Percentiles rank a stretch among this genome's conserved stretches.
These are phyloP conservation scores for Williopsis jadinii DNA, from an alignment of 1,139 yeast species.

Conservation along the genomic window DNA sequence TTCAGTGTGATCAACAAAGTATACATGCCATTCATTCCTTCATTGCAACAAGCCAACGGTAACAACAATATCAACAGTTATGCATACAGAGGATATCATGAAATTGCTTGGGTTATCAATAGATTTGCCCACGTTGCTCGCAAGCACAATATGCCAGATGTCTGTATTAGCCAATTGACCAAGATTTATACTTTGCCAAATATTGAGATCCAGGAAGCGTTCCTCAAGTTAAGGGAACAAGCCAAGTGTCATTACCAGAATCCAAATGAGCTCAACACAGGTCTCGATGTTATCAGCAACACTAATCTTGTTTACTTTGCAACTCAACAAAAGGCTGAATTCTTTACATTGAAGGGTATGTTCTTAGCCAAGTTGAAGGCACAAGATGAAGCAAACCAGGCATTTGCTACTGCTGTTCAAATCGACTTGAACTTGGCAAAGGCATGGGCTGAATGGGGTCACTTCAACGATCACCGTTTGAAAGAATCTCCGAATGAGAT, in stretches of 20 bases:
- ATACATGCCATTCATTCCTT: slow-evolving; percentile 87
- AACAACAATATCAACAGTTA: slow-evolving; percentile 76
- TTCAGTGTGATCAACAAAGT: slow-evolving; percentile 95
- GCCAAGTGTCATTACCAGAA: slow-evolving; percentile 97
- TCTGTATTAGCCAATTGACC: slow-evolving; percentile 86
- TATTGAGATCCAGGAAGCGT: slow-evolving; percentile 97
- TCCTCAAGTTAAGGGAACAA: slow-evolving; percentile 89
- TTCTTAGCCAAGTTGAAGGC: slow-evolving; percentile 85
- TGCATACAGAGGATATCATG: slow-evolving; percentile 97
- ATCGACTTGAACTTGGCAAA: slow-evolving; percentile 89
- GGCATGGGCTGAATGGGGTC: slow-evolving; percentile 99
- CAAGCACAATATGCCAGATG: slow-evolving; percentile 94
- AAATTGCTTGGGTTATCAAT: slow-evolving; percentile 98
- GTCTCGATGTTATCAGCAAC: slow-evolving; percentile 92
- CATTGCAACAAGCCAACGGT: slow-evolving; percentile 67
- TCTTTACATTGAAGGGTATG: slow-evolving; percentile 96
- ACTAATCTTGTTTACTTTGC: slow-evolving; percentile 95
- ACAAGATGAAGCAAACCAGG: slow-evolving; percentile 93
- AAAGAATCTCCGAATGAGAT: slow-evolving; percentile 80
- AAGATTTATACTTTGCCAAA: slow-evolving; percentile 94
- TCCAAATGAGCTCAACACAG: slow-evolving; percentile 79
- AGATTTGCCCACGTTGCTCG: slow-evolving; percentile 98
- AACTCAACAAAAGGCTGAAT: slow-evolving; percentile 96
- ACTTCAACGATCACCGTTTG: slow-evolving; percentile 82
- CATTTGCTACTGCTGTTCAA: slow-evolving; percentile 96